Percentiles rank a stretch among this genome's conserved stretches.
Evolutionary conservation across 2,329 filamentous ascomycete species (phyloP).

Genomic region (Ascocoryne sarcoides): DNA sequence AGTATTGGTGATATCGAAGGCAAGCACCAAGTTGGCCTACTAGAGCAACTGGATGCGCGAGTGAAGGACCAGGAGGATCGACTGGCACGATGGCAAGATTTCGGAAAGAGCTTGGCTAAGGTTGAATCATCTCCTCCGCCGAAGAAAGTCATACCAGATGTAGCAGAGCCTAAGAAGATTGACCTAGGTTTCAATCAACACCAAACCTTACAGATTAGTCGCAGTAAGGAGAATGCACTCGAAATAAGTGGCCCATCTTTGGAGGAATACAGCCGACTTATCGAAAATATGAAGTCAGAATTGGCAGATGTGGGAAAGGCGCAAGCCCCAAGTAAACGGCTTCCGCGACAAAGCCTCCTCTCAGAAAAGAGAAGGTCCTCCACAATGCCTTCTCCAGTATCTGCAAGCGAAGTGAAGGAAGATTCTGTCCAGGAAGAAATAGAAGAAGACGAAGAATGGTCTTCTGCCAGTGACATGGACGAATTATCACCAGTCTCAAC

Average conservation of each 20-base stretch:
- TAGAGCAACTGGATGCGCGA: conserved; percentile 64
- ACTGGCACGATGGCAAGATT: conserved; percentile 65
- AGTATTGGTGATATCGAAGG: conserved; percentile 48
- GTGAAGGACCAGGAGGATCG: conserved; percentile 59
- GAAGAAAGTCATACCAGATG: conserved; percentile 18
- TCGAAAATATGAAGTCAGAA: conserved; percentile 25
- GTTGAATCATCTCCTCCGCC: conserved; percentile 8
- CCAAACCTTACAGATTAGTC: conserved; percentile 37
- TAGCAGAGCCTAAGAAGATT: conserved; percentile 25
- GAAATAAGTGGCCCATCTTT: conserved; percentile 7
- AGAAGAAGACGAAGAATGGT: conserved; percentile 18
- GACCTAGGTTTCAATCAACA: conserved; percentile 48
- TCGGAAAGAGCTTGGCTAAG: conserved; percentile 36
- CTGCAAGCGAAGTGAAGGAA: background rate
- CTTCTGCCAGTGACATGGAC: conserved; percentile 18
- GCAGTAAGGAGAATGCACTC: conserved; percentile 20
- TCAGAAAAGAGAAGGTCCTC: conserved; percentile 5
- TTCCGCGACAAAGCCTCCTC: conserved; percentile 7
- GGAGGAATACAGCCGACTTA: conserved; percentile 23
- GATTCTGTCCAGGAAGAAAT: background rate
- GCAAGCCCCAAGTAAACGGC: conserved; percentile 3
- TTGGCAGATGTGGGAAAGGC: conserved; percentile 24
- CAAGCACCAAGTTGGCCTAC: conserved; percentile 37
- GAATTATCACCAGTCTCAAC: conserved; percentile 10
- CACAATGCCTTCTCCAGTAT: background rate